A percentile compares a stretch with the other conserved stretches of the same genome.
These are phyloP conservation scores for Lactuca saligna DNA, from an alignment of 129 eudicot genomes.

Conservation along the genomic window DNA sequence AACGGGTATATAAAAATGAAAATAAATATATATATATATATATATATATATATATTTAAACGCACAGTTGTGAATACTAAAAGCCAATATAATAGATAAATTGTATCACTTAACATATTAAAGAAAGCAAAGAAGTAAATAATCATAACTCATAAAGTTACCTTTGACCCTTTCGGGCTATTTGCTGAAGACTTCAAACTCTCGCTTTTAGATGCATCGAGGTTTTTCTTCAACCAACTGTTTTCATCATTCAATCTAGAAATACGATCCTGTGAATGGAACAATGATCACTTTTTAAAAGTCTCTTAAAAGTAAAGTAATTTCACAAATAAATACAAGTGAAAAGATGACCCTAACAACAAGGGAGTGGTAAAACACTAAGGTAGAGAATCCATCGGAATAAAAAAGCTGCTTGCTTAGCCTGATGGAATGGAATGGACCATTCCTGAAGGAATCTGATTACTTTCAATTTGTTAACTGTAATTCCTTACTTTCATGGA, in stretches of 20 bases:
- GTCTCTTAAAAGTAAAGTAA: neutral
- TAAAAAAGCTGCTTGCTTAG: too few species aligned
- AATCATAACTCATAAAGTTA: constrained; percentile 18
- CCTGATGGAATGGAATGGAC: too few species aligned
- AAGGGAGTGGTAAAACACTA: too few species aligned
- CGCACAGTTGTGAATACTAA: neutral
- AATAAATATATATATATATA: too few species aligned
- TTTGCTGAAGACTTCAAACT: constrained; percentile 35
- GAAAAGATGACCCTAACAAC: too few species aligned
- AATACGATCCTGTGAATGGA: constrained; percentile 60
- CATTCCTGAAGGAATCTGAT: too few species aligned
- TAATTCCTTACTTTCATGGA: too few species aligned
- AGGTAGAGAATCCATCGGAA: too few species aligned
- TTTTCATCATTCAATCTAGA: constrained; percentile 76
- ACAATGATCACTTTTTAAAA: constrained; percentile 5
- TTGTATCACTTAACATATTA: constrained; percentile 8
- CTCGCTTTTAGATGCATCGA: constrained; percentile 58
- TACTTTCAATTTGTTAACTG: too few species aligned
- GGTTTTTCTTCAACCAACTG: constrained; percentile 66
- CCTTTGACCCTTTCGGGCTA: constrained; percentile 44
- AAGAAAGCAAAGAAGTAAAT: neutral
- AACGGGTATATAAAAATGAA: too few species aligned
- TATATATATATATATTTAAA: too few species aligned
- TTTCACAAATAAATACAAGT: constrained; percentile 2
- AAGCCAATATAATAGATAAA: constrained; percentile 18